A percentile compares a stretch with the other conserved stretches of the same genome.
These are phyloP conservation scores for Aureobasidium melanogenum DNA, from an alignment of 2,329 filamentous ascomycete genomes.

Conservation along the genomic window DNA sequence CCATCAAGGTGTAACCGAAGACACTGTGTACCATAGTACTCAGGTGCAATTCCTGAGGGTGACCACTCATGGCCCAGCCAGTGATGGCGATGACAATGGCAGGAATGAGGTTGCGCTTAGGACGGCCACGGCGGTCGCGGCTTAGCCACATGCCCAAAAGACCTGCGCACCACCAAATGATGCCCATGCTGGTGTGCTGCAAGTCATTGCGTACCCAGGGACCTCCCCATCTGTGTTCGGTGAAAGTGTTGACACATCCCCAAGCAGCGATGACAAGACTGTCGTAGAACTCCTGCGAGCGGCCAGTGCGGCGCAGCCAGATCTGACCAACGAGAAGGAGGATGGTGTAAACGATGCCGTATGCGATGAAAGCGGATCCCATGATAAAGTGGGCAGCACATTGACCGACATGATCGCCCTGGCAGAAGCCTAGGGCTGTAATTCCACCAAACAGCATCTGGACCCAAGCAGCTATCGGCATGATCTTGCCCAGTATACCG, in stretches of 20 bases:
- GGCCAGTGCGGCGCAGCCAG: conserved; percentile 73
- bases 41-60: conserved; percentile 74
- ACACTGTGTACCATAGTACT: conserved; percentile 81
- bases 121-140: conserved; percentile 68
- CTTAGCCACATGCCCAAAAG: conserved; percentile 89
- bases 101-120: conserved; percentile 88
- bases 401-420: conserved; percentile 77
- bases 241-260: conserved; percentile 98
- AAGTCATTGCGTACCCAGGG: conserved; percentile 89
- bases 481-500: conserved; percentile 72
- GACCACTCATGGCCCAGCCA: conserved; percentile 89
- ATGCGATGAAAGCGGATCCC: conserved; percentile 92
- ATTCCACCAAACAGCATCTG: conserved; percentile 97
- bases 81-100: conserved; percentile 86
- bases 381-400: conserved; percentile 98
- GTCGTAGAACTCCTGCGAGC: conserved; percentile 96
- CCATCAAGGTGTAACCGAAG: conserved; percentile 95
- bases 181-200: conserved; percentile 98
- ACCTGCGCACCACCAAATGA: conserved; percentile 96
- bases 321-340: conserved; percentile 79
- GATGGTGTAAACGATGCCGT: conserved; percentile 80
- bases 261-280: conserved; percentile 82
- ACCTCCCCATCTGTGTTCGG: conserved; percentile 87
- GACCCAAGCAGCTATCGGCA: conserved; percentile 80
- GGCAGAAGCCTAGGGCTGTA: conserved; percentile 84